phyloP scores from a whole-genome alignment of 768 basidiomycete genomes.

The Holtermannia corniformis region DNA sequence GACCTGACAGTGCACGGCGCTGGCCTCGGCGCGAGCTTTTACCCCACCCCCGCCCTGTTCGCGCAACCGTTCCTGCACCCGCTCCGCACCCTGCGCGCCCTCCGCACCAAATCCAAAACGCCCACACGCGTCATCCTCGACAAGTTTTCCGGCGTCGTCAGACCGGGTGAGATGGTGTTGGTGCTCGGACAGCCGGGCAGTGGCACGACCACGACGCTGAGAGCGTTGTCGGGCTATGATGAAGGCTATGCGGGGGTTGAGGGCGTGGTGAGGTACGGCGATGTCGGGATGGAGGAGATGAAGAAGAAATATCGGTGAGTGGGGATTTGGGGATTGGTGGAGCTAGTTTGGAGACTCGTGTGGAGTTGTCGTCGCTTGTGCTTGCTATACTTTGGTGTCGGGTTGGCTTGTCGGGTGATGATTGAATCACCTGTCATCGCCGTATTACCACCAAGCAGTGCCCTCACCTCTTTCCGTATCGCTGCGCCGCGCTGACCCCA shows the following conservation, averaged over 20 bases:
- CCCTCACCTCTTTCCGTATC: too few relatives aligned
- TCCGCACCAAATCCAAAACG: background rate
- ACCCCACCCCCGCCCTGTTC: background rate
- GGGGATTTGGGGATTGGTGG: too few relatives aligned
- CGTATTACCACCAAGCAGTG: too few relatives aligned
- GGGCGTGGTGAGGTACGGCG: conserved; percentile 65
- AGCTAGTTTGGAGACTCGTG: too few relatives aligned
- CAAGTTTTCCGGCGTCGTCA: conserved; percentile 52
- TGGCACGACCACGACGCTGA: conserved; percentile 74
- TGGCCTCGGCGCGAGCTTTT: background rate
- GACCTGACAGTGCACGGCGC: background rate
- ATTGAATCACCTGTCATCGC: too few relatives aligned
- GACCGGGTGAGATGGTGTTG: conserved; percentile 55
- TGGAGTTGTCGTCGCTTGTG: too few relatives aligned
- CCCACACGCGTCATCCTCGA: conserved; percentile 38
- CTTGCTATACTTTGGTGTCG: too few relatives aligned
- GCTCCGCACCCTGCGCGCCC: background rate
- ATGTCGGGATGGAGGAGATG: conserved; percentile 55
- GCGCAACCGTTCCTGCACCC: background rate
- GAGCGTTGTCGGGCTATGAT: conserved; percentile 63
- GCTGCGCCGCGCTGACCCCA: too few relatives aligned
- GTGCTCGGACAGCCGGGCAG: conserved; percentile 66
- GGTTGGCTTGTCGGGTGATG: too few relatives aligned
- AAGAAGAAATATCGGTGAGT: conserved; percentile 48
- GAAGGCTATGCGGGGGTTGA: conserved; percentile 57